phyloP scores from a whole-genome alignment of 2,329 filamentous ascomycete species.

The Aspergillus sclerotialis region DNA sequence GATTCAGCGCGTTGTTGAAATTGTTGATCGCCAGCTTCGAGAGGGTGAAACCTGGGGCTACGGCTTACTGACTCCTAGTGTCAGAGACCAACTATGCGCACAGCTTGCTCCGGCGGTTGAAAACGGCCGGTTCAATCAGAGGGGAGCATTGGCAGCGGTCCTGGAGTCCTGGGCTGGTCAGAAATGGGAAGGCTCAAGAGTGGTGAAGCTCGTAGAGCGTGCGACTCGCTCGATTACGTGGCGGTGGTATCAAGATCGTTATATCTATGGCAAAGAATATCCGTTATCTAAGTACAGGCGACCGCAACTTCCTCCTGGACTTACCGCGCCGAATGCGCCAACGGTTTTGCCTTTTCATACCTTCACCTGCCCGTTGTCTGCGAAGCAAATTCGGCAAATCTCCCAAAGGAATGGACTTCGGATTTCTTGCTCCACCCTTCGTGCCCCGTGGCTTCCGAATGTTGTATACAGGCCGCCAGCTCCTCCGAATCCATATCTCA shows the following conservation, averaged over 20 bases:
- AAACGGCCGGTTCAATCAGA: conserved; percentile 17
- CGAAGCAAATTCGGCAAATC: conserved; percentile 85
- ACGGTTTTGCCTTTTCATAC: conserved; percentile 97
- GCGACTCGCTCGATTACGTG: conserved; percentile 70
- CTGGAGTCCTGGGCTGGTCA: conserved; percentile 60
- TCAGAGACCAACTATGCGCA: conserved; percentile 46
- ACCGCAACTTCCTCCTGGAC: conserved; percentile 62
- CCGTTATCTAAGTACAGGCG: conserved; percentile 58
- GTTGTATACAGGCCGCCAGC: conserved; percentile 78
- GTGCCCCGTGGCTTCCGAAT: conserved; percentile 74
- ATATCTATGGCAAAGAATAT: conserved; percentile 56
- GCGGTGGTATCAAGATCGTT: conserved; percentile 80
- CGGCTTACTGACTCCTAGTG: conserved; percentile 56
- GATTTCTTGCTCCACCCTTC: conserved; percentile 84
- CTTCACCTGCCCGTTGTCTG: conserved; percentile 88
- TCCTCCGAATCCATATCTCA: conserved; percentile 76
- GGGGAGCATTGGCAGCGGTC: conserved; percentile 26
- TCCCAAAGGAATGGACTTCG: conserved; percentile 90
- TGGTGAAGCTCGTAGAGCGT: conserved; percentile 78
- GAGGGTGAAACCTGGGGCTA: conserved; percentile 84
- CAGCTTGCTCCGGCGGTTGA: conserved; percentile 36
- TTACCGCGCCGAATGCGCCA: conserved; percentile 78
- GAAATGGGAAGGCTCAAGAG: conserved; percentile 80
- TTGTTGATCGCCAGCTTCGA: conserved; percentile 78
- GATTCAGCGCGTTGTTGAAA: conserved; percentile 82